These are phyloP conservation scores for Sclerotinia borealis DNA, from an alignment of 2,329 filamentous ascomycete genomes.

Conservation along the genomic window DNA sequence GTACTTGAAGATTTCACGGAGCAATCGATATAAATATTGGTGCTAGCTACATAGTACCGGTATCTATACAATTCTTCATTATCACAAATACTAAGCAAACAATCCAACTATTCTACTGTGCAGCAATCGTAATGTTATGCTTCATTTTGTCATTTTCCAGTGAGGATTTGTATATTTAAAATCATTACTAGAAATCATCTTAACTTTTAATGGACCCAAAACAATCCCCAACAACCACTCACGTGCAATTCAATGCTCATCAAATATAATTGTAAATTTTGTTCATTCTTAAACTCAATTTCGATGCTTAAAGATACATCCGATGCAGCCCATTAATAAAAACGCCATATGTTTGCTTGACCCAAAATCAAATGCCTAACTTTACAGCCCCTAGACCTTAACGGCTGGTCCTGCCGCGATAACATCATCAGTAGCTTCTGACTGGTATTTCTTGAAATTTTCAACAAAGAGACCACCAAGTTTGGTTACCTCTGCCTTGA, in stretches of 20 bases:
- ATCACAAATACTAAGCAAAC: neutral
- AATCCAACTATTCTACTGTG: neutral
- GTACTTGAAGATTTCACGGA: neutral
- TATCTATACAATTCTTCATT: neutral
- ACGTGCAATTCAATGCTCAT: neutral
- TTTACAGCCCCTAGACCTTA: constrained; percentile 15
- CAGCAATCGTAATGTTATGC: neutral
- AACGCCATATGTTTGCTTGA: neutral
- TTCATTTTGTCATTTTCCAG: neutral
- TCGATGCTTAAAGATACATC: neutral
- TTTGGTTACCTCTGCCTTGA: constrained; percentile 84
- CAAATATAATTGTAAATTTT: neutral
- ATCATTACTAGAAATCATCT: neutral
- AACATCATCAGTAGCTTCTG: constrained; percentile 74
- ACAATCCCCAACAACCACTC: neutral
- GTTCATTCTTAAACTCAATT: neutral
- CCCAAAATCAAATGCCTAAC: neutral
- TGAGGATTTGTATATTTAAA: neutral
- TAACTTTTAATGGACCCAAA: neutral
- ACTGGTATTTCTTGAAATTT: constrained; percentile 95
- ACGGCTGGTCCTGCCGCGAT: constrained; percentile 55
- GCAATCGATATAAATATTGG: neutral
- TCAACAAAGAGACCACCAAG: constrained; percentile 84
- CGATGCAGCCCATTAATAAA: neutral
- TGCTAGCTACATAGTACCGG: no score